Evolutionary conservation across 2,329 filamentous ascomycete species (phyloP), one percentile per base, ranked within the genome.

Genomic region (Exophiala calicioides): DNA sequence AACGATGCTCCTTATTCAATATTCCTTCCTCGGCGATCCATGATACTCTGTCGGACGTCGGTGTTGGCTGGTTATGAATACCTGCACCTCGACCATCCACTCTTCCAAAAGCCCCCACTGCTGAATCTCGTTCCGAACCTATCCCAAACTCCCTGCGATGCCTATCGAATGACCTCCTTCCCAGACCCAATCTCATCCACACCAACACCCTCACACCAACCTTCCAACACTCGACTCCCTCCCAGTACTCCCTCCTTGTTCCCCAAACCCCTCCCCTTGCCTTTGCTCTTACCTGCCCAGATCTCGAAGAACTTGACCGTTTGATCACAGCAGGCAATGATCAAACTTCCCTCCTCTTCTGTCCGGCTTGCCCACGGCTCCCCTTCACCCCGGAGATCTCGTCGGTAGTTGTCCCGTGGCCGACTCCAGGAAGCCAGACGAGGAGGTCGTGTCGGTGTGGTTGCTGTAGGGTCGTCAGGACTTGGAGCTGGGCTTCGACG

Each of bases 261-360:
- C 1, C 57, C 56, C 12, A 60, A 41, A 4, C 51, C 57, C 19
- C 75, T 73, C 40, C 72, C 65, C 15, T 75, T 78, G 6, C 72
- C 69, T 60, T 79, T 84, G 57, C 71, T 75, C 30, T 77, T 72
- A 2, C 80, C 78, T n/a, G 79, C 77, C 93, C 90, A 97, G 8
- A 98, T 82, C 69, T 97, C 90, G 66, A 97, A 90, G 61, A 97
- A 97, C 63, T 93, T 93, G 66, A 97, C 86, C 58, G 82, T 94
- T 63, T 89, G 85, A 68, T 97, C 90, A 62, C 90, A 95, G 32
- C 88, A 86, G 12, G 90, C 91, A 42, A 98, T 86, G 13, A 96
- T 86, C 57, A 98, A 84, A 63, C 90, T 95, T 0, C 87, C 88
- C 59, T 91, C 87, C 55, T 81, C 77, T 4, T 75, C 71, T 0